phyloP scores from a whole-genome alignment of 2,329 filamentous ascomycete genomes.

The Talaromyces sp. region DNA sequence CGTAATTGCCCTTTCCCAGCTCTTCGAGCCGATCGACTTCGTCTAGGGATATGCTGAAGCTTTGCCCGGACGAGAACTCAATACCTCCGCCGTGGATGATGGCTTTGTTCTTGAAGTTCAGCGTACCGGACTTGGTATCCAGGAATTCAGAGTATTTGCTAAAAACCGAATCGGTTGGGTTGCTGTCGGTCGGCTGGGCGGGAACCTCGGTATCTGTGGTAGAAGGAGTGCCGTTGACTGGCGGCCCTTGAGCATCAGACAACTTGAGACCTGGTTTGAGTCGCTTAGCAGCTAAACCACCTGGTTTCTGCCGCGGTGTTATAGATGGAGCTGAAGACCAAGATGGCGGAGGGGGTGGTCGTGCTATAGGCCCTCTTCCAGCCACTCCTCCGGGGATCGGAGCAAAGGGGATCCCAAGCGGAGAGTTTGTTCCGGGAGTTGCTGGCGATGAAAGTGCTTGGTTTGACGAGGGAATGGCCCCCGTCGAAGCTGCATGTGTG shows the following conservation, averaged over 20 bases:
- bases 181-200: conserved; percentile 14
- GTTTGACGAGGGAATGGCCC: conserved; percentile 21
- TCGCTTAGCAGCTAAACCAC: conserved; percentile 43
- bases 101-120: conserved; percentile 91
- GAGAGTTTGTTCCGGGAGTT: conserved; percentile 6
- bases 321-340: conserved; percentile 26
- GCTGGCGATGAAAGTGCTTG: conserved; percentile 11
- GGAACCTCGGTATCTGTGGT: conserved; percentile 13
- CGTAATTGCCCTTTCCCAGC: conserved; percentile 95
- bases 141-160: conserved; percentile 75
- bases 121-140: conserved; percentile 81
- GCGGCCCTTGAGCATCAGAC: conserved; percentile 42
- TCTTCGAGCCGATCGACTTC: conserved; percentile 92
- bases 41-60: conserved; percentile 90
- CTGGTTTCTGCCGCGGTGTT: conserved; percentile 40
- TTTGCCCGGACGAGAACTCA: conserved; percentile 83
- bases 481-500: conserved; percentile 29
- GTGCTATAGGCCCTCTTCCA: conserved; percentile 21
- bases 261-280: conserved; percentile 44
- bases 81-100: conserved; percentile 84
- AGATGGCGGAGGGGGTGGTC: conserved; percentile 27
- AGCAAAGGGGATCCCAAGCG: conserved; percentile 15
- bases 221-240: conserved; percentile 44
- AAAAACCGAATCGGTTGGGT: conserved; percentile 45
- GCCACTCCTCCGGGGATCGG: conserved; percentile 25